Evolutionary conservation across 306 rosid genomes (phyloP).

Genomic region (Pyrus pyrifolia): DNA sequence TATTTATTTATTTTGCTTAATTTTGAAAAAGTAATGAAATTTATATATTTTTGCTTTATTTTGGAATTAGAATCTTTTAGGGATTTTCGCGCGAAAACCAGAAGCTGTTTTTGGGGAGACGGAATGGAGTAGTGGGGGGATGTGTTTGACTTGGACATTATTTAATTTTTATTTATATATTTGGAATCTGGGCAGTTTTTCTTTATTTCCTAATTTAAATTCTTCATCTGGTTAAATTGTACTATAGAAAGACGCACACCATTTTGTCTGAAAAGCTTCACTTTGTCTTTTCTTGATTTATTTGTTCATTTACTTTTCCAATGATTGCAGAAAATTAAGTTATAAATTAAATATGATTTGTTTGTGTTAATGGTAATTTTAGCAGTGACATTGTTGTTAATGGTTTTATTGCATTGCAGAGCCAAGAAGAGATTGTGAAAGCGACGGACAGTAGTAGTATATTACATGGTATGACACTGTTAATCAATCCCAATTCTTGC

Average conservation of each 20-base stretch:
- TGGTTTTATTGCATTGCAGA: slow-evolving; percentile 64
- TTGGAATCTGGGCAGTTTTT: slow-evolving; percentile 32
- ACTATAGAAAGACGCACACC: slow-evolving; percentile 18
- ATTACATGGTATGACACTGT: slow-evolving; percentile 59
- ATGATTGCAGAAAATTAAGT: slow-evolving; percentile 4
- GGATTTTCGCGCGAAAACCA: slow-evolving; percentile 52
- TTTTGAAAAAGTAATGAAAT: neutral
- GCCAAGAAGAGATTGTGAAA: slow-evolving; percentile 62
- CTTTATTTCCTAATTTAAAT: slow-evolving; percentile 31
- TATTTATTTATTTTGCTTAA: neutral
- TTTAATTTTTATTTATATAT: slow-evolving; percentile 13
- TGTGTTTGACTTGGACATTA: slow-evolving; percentile 48
- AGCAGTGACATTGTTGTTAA: slow-evolving; percentile 34
- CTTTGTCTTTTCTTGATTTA: slow-evolving; percentile 58
- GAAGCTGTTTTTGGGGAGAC: slow-evolving; percentile 1
- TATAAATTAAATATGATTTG: neutral
- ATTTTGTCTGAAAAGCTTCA: slow-evolving; percentile 45
- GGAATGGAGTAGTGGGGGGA: slow-evolving; percentile 31
- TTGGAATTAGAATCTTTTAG: slow-evolving; percentile 19
- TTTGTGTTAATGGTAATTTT: slow-evolving; percentile 15
- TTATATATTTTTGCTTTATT: neutral
- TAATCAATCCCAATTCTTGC: slow-evolving; percentile 30
- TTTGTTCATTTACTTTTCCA: slow-evolving; percentile 21
- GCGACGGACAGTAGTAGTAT: slow-evolving; percentile 64
- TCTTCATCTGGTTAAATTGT: slow-evolving; percentile 17